Base-by-base conservation (phyloP, 202 grass and related monocot species). In the Digitaria exilis region DNA sequence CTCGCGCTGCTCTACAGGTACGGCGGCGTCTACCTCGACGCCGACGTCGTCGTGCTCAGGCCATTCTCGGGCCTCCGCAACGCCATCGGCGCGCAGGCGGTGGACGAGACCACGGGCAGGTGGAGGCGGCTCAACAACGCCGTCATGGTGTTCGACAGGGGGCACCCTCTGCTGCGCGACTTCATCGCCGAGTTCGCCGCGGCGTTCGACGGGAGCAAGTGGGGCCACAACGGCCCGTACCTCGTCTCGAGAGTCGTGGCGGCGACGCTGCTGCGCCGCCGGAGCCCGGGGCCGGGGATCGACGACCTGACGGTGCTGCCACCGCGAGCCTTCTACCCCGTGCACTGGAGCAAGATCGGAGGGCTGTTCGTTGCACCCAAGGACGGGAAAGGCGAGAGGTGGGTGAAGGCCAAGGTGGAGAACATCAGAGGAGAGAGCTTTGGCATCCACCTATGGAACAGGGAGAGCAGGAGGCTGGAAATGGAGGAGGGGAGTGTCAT, bases 221-320 rank as follows among this genome's bases (percentile, higher is more conserved):
- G 96, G 95, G 96, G 96, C 0, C 92, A 98, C 73, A 98, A 95
- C 31, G 92, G 96, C 30, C 90, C 92, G 58, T 98, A 98, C 76
- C 86, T 98, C 3, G 90, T 98, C 15, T 98, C 92, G 6, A 85
- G 95, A 78, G 95, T n/a, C n/a, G n/a, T 98, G 42, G 84, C 60
- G 18, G 77, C 51, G 65, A 77, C 84, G 84, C 73, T 83, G 2
- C 83, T 75, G 6, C 55, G 75, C 11, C 55, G 32, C 13, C 42
- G 49, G 8, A 42, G 49, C 7, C 71, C 85, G 0, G 75, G 25
- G n/a, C n/a, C n/a, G 9, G 75, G 29, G 16, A 77, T 82, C 30
- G 55, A n/a, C n/a, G n/a, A 80, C 59, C 48, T 98, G 32, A 88
- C 41, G 16, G 89, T 93, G 76, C 69, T 98, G 69, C 91, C 88